These are phyloP conservation scores for Solanum appendiculatum DNA, from an alignment of 257 asterid genomes.

Conservation along the genomic window DNA sequence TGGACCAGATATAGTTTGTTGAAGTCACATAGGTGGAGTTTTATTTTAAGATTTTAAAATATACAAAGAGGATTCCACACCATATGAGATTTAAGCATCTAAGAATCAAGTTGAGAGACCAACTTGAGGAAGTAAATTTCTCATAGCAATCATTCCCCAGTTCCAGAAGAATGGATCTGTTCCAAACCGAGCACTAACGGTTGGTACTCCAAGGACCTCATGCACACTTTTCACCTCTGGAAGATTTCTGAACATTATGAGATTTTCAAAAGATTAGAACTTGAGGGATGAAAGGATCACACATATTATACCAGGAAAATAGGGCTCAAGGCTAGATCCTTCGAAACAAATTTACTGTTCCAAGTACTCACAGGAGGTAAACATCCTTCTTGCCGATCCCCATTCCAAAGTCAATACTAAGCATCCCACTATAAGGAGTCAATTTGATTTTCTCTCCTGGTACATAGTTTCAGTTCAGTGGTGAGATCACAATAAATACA, in stretches of 20 bases:
- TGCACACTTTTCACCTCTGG: constrained; percentile 86
- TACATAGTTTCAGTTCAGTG: neutral
- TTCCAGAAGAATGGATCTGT: constrained; percentile 94
- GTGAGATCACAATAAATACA: neutral
- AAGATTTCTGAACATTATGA: constrained; percentile 49
- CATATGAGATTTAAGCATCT: neutral
- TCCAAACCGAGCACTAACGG: constrained; percentile 98
- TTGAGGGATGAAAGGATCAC: neutral
- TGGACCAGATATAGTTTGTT: neutral
- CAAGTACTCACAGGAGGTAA: constrained; percentile 64
- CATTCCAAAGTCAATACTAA: constrained; percentile 74
- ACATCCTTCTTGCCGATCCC: constrained; percentile 84
- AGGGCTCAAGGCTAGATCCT: neutral
- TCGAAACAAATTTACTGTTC: neutral
- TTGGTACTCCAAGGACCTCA: constrained; percentile 70
- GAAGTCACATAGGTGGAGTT: neutral
- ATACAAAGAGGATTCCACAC: neutral
- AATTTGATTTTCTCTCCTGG: constrained; percentile 67
- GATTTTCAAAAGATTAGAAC: neutral
- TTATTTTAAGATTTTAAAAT: neutral
- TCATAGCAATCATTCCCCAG: constrained; percentile 96
- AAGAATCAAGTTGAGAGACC: constrained; percentile 12
- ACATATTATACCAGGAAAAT: neutral
- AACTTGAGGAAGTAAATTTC: constrained; percentile 69
- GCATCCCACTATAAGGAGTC: constrained; percentile 92